Base-by-base conservation (phyloP, 306 rosid species). In the Fagus crenata region DNA sequence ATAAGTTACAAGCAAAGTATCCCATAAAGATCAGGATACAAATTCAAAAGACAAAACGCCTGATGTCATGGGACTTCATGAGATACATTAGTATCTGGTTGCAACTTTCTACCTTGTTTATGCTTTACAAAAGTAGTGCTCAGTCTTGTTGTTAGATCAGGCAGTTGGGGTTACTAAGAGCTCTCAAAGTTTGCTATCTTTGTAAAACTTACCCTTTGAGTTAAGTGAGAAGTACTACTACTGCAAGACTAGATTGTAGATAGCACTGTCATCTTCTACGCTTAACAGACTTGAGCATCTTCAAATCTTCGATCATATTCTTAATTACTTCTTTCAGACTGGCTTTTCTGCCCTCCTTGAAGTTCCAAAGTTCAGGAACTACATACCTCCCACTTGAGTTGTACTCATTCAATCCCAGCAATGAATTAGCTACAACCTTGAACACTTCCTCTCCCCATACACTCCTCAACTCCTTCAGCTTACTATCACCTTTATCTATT, bases 361-460 rank as follows among this genome's bases (percentile, higher is more conserved):
- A 69, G 55, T 69, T 69, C 55, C 56, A 69, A n/a, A 42, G 56
- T 69, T 69, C 18, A 41, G 73, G 55, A 42, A 69, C 18, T n/a
- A 22, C 73, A 8, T 43, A 68, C 14, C 55, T 42, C 49, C 73
- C 73, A 4, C 73, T 69, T 18, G 58, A 53, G 49, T 69, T 69
- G 73, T 18, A 69, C 17, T 69, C 56, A 5, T 69, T 43, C 15
- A 68, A 9, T 15, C 39, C 53, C 53, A 37, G 6, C 49, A 68
- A 28, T 18, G 72, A 51, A 12, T 40, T 2, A 14, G 53, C 53
- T 5, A 41, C 72, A 18, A 35, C 53, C 2, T 68, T 36, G 33
- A 1, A 68, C 3, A 39, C 72, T 37, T 2, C 72, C 31, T 68
- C 49, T 3, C 72, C 72, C n/a, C 17, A 68, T 3, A 4, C 8